phyloP scores from a whole-genome alignment of 495 filamentous ascomycete species.

The Talaromyces adpressus region DNA sequence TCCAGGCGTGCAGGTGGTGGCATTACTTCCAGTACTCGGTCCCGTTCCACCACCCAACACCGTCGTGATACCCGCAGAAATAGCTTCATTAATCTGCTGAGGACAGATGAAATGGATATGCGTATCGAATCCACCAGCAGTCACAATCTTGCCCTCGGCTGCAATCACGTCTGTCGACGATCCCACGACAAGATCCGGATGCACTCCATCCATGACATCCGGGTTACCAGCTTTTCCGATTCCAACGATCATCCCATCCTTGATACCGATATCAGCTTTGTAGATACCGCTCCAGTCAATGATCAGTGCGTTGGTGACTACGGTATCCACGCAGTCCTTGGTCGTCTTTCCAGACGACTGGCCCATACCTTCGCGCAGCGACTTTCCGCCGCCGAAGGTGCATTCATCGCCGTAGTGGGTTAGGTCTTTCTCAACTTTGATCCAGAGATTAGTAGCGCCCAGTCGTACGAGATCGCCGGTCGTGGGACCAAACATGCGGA shows the following conservation, averaged over 20 bases:
- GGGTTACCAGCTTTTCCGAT: conserved; percentile 97
- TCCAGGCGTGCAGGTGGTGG: conserved; percentile 92
- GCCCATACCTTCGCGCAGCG: conserved; percentile 91
- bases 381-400: conserved; percentile 93
- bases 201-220: conserved; percentile 89
- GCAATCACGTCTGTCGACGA: conserved; percentile 94
- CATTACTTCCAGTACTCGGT: conserved; percentile 91
- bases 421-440: conserved; percentile 83
- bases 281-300: conserved; percentile 91
- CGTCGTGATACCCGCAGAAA: conserved; percentile 85
- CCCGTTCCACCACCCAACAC: conserved; percentile 91
- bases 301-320: conserved; percentile 88
- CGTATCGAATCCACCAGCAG: conserved; percentile 84
- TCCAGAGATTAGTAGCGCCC: conserved; percentile 83
- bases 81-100: conserved; percentile 81
- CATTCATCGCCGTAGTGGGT: conserved; percentile 91
- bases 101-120: conserved; percentile 98
- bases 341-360: conserved; percentile 74
- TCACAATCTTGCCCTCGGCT: conserved; percentile 87
- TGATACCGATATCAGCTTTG: conserved; percentile 96
- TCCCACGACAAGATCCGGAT: conserved; percentile 72
- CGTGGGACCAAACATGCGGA: conserved; percentile 88
- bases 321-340: conserved; percentile 69
- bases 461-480: conserved; percentile 76
- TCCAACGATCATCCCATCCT: conserved; percentile 76